Evolutionary conservation across 441 rosid genomes (phyloP), one percentile per base, ranked within the genome.

Genomic region (Jatropha podagrica): DNA sequence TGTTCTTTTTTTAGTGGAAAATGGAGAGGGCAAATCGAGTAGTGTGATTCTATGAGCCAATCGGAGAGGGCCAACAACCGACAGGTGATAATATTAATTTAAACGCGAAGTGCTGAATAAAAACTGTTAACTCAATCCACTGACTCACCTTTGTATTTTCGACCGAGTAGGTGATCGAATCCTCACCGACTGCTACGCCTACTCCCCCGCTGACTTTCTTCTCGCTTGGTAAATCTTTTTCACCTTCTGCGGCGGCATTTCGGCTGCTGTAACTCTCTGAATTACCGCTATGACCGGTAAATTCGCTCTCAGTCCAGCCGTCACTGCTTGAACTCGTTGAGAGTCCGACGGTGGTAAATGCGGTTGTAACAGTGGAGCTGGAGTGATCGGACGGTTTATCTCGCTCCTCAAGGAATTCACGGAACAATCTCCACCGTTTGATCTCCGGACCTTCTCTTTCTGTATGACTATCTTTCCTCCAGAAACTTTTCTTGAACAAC

Each of bases 231-330:
- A 48, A 69, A 41, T 72, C 73, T 4, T 72, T 78, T 63, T 71
- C 38, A 41, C 61, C 69, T 1, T 55, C 81, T 1, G 17, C 78
- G 82, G 46, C 70, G 59, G 61, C 81, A 81, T 80, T 79, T 65
- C 6, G 15, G 37, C 48, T 17, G 2, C 63, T 44, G 60, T 48
- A 46, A 26, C 69, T 60, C 68, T 72, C 83, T 12, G 78, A 76
- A 65, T 73, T 68, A 66, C 83, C 56, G 49, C 82, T 76, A 44
- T 7, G 48, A 15, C 65, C 75, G 7, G 85, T 77, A 68, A 86
- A 84, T 77, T 81, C 92, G 75, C 81, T 87, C 72, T 83, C 83
- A 46, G 74, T 64, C 88, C 87, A 83, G 46, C 88, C 85, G 83
- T 55, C 55, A 66, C 82, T 62, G 58, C 78, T 76, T 15, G 83